Percentiles rank a stretch among this genome's conserved stretches.
Conservation (phyloP, 148 eudicot genomes). For the Rhododendron kiyosumense region DNA sequence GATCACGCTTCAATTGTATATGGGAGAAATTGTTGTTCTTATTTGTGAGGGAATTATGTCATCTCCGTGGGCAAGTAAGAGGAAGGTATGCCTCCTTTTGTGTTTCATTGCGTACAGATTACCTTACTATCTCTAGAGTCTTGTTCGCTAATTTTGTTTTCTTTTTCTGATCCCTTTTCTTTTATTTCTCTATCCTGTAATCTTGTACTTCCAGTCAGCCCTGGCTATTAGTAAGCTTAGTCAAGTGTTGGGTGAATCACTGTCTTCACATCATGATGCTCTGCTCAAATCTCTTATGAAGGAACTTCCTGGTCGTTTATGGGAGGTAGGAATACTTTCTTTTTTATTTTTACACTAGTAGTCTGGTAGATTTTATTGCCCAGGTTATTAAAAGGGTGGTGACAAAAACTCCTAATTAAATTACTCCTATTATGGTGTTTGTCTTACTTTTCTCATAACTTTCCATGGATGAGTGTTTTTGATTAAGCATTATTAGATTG, state of each 20-base stretch:
- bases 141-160: slow-evolving; percentile 1
- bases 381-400: not conserved
- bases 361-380: not conserved
- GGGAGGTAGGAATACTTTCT: slow-evolving; percentile 63
- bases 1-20: slow-evolving; percentile 76
- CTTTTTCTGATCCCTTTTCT: slow-evolving; percentile 8
- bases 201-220: slow-evolving; percentile 58
- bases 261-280: slow-evolving; percentile 53
- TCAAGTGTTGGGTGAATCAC: slow-evolving; percentile 68
- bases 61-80: slow-evolving; percentile 84
- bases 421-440: not conserved
- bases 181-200: not conserved
- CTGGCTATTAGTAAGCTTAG: slow-evolving; percentile 73
- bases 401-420: not conserved
- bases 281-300: slow-evolving; percentile 70
- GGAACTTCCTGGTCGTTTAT: slow-evolving; percentile 90
- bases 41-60: slow-evolving; percentile 66
- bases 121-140: not conserved
- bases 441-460: not conserved
- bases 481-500: not conserved
- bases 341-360: not conserved
- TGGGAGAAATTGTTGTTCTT: slow-evolving; percentile 75
- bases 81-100: slow-evolving; percentile 41
- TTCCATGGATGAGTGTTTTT: not conserved
- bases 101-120: not conserved